These are phyloP conservation scores for Leccinum arenicola DNA, from an alignment of 768 basidiomycete species.

Conservation along the genomic window DNA sequence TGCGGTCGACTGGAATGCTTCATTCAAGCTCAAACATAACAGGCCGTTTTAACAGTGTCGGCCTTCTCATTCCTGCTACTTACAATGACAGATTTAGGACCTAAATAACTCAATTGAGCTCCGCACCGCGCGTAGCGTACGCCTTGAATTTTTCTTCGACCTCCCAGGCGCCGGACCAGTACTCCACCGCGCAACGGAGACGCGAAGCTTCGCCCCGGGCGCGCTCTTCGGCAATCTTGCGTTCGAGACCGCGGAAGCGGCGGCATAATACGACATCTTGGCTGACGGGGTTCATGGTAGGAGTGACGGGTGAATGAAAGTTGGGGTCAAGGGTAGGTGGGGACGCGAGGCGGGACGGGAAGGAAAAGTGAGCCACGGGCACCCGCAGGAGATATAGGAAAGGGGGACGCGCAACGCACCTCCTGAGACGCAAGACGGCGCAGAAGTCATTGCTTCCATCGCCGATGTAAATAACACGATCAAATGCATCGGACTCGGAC, in stretches of 20 bases:
- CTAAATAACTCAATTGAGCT: neutral
- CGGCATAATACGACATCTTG: slow-evolving; percentile 85
- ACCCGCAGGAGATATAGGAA: neutral
- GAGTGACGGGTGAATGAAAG: neutral
- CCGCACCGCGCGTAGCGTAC: slow-evolving; percentile 1
- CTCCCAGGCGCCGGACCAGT: slow-evolving; percentile 97
- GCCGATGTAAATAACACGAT: slow-evolving; percentile 86
- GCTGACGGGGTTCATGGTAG: slow-evolving; percentile 35
- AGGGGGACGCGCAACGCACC: slow-evolving; percentile 37
- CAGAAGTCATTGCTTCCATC: slow-evolving; percentile 97
- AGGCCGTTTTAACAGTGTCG: too few species aligned
- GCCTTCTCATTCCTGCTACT: neutral
- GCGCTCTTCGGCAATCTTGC: slow-evolving; percentile 65
- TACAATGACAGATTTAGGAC: neutral
- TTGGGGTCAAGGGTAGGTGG: neutral
- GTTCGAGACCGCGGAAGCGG: slow-evolving; percentile 72
- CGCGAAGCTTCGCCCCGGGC: slow-evolving; percentile 48
- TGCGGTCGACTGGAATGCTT: too few species aligned
- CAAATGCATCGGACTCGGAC: slow-evolving; percentile 46
- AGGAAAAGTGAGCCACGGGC: neutral
- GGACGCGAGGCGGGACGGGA: neutral
- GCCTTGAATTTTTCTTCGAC: slow-evolving; percentile 76
- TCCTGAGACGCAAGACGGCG: slow-evolving; percentile 77
- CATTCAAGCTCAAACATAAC: too few species aligned
- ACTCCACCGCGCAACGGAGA: slow-evolving; percentile 68